Evolutionary conservation across 2,329 filamentous ascomycete genomes (phyloP).

Genomic region (Stagonosporopsis rhizophila): DNA sequence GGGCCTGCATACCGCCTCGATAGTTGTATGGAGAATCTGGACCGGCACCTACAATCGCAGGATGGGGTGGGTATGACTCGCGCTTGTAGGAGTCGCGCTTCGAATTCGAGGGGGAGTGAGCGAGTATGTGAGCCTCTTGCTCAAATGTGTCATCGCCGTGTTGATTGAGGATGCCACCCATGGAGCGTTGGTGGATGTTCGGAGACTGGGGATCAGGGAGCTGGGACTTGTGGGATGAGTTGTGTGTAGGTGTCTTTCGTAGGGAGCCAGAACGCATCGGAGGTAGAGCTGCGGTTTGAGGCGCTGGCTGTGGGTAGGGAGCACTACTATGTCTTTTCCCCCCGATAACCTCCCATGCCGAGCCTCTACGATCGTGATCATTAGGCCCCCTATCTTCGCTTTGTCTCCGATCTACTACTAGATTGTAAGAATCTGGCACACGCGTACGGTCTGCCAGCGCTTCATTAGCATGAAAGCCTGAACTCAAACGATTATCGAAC

Average conservation of each 20-base stretch:
- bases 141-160: slow-evolving; percentile 37
- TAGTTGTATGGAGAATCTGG: slow-evolving; percentile 42
- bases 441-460: slow-evolving; percentile 19
- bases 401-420: slow-evolving; percentile 28
- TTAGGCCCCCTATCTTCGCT: slow-evolving; percentile 28
- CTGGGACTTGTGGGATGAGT: slow-evolving; percentile 46
- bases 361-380: slow-evolving; percentile 16
- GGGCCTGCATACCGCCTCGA: slow-evolving; percentile 38
- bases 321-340: slow-evolving; percentile 38
- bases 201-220: slow-evolving; percentile 30
- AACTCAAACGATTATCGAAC: slow-evolving; percentile 28
- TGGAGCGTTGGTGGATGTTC: slow-evolving; percentile 37
- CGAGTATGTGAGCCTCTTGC: slow-evolving; percentile 38
- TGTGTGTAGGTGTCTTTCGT: slow-evolving; percentile 36
- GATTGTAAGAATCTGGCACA: slow-evolving; percentile 16
- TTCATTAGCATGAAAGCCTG: slow-evolving; percentile 38
- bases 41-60: slow-evolving; percentile 46
- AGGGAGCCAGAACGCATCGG: slow-evolving; percentile 36
- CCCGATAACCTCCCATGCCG: slow-evolving; percentile 35
- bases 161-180: slow-evolving; percentile 46
- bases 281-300: slow-evolving; percentile 20
- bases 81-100: slow-evolving; percentile 29
- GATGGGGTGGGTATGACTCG: slow-evolving; percentile 45
- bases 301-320: slow-evolving; percentile 30
- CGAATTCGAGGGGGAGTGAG: slow-evolving; percentile 32